Percentiles rank a stretch among this genome's conserved stretches.
These are phyloP conservation scores for Luffa aegyptiaca DNA, from an alignment of 306 rosid genomes.

Conservation along the genomic window DNA sequence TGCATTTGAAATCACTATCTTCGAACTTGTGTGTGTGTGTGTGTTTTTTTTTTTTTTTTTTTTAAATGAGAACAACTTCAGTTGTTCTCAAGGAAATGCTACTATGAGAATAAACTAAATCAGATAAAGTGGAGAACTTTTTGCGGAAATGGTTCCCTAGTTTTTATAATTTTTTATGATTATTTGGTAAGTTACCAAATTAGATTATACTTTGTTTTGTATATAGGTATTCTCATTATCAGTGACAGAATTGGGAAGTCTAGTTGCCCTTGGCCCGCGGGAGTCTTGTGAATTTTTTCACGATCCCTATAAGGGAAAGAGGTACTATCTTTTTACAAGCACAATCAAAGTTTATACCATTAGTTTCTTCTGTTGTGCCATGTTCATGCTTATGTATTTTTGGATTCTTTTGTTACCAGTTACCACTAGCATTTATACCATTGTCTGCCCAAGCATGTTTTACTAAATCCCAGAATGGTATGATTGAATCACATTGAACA, in stretches of 20 bases:
- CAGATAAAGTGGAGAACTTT: background rate
- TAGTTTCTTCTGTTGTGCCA: background rate
- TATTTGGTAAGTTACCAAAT: background rate
- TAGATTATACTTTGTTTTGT: constrained; percentile 17
- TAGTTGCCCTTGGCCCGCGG: constrained; percentile 57
- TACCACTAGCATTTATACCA: background rate
- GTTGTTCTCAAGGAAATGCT: background rate
- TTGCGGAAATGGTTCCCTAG: background rate
- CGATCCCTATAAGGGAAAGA: constrained; percentile 56
- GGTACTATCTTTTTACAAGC: constrained; percentile 30
- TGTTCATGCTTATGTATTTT: background rate
- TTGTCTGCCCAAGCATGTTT: background rate
- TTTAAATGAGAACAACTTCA: background rate
- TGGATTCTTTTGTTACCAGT: background rate
- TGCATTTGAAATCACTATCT: background rate
- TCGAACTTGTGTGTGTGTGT: background rate
- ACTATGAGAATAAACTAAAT: background rate
- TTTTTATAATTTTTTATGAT: background rate
- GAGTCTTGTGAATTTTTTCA: constrained; percentile 72
- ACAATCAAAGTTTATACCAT: background rate
- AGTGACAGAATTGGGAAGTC: constrained; percentile 68
- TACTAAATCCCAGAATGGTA: background rate
- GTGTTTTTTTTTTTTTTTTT: too few species aligned
- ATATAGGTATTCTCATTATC: constrained; percentile 78
- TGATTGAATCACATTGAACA: background rate